Evolutionary conservation across 2,329 filamentous ascomycete species (phyloP).

Genomic region (Ophiosphaerella korrae): DNA sequence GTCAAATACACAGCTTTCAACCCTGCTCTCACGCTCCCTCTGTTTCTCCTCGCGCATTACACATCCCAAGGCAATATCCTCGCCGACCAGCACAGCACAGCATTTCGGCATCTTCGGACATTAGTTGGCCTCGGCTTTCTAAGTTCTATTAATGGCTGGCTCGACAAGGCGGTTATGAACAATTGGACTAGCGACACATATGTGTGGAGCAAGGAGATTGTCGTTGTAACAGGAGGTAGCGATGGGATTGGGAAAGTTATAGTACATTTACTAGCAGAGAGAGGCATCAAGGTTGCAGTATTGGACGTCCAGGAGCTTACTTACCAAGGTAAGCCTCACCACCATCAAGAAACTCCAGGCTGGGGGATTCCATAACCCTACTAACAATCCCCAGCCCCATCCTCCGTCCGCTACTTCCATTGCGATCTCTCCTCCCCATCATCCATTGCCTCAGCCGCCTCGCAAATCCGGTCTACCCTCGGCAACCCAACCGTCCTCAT

Average conservation of each 20-base stretch:
- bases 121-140: conserved; percentile 61
- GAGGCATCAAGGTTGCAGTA: conserved; percentile 70
- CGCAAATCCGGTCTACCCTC: conserved; percentile 59
- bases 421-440: conserved; percentile 70
- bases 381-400: conserved; percentile 45
- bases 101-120: conserved; percentile 60
- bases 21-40: conserved; percentile 66
- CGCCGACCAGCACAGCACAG: conserved; percentile 53
- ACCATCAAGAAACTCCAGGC: background rate
- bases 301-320: conserved; percentile 70
- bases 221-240: conserved; percentile 75
- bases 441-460: conserved; percentile 59
- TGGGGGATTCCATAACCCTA: background rate
- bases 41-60: conserved; percentile 67
- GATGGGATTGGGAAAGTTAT: conserved; percentile 73
- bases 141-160: conserved; percentile 55
- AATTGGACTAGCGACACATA: conserved; percentile 61
- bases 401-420: conserved; percentile 68
- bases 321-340: conserved; percentile 49
- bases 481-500: conserved; percentile 72
- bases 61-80: conserved; percentile 66
- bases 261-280: conserved; percentile 68
- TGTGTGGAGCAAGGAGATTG: conserved; percentile 71
- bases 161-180: conserved; percentile 58
- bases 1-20: conserved; percentile 67